These are phyloP conservation scores for Trifolium fragiferum DNA, from an alignment of 306 rosid species.

Conservation along the genomic window DNA sequence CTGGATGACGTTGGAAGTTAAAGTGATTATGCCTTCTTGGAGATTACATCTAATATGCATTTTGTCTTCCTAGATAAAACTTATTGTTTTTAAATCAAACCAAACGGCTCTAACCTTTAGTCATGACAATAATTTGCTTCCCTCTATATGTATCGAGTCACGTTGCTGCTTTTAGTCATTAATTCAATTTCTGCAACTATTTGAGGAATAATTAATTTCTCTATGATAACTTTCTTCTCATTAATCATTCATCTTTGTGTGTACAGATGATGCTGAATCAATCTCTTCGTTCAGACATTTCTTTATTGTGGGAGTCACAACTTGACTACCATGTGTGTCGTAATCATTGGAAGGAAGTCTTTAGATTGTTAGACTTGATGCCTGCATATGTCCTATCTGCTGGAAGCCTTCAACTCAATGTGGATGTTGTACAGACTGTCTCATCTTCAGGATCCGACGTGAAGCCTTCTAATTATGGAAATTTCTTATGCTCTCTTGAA, in stretches of 20 bases:
- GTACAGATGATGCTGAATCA: slow-evolving; percentile 82
- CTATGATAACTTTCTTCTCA: slow-evolving; percentile 12
- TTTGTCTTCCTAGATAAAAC: slow-evolving; percentile 31
- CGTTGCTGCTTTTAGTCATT: slow-evolving; percentile 14
- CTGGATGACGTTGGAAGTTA: slow-evolving; percentile 24
- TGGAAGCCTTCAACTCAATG: slow-evolving; percentile 83
- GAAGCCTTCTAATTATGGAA: slow-evolving; percentile 65
- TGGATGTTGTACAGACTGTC: slow-evolving; percentile 70
- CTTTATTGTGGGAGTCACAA: slow-evolving; percentile 88
- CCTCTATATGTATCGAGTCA: slow-evolving; percentile 5
- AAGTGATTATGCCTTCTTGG: not conserved
- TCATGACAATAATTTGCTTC: slow-evolving; percentile 19
- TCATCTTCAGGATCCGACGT: slow-evolving; percentile 56
- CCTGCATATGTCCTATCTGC: slow-evolving; percentile 62
- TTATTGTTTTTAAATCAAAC: slow-evolving; percentile 23
- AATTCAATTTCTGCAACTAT: slow-evolving; percentile 19
- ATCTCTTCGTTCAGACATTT: slow-evolving; percentile 58
- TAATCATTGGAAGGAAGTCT: slow-evolving; percentile 80
- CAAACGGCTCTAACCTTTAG: slow-evolving; percentile 16
- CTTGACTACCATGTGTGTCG: slow-evolving; percentile 79
- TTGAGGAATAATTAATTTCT: not conserved
- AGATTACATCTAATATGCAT: slow-evolving; percentile 33
- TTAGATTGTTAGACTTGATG: slow-evolving; percentile 66
- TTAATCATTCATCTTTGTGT: slow-evolving; percentile 36
- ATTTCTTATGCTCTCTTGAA: slow-evolving; percentile 72